Evolutionary conservation across 768 basidiomycete genomes (phyloP).

Genomic region (Amanita rubescens): DNA sequence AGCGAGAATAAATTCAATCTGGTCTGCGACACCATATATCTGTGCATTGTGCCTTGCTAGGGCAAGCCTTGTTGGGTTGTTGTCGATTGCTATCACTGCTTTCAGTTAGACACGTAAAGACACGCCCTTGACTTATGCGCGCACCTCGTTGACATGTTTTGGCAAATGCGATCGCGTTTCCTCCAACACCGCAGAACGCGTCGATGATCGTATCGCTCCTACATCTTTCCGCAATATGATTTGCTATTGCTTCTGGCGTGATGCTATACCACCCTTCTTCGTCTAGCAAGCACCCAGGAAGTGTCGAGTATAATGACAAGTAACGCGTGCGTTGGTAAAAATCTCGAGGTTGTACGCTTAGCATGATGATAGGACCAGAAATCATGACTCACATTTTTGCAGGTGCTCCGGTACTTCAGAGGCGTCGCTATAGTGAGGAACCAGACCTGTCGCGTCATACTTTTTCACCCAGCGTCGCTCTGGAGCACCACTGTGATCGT

Average conservation of each 20-base stretch:
- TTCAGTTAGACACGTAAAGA: conserved; percentile 2
- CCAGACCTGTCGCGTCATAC: conserved; percentile 68
- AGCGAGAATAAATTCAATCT: conserved; percentile 87
- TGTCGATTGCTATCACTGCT: conserved; percentile 93
- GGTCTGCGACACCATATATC: conserved; percentile 90
- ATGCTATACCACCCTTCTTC: conserved; percentile 98
- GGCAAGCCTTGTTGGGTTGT: conserved; percentile 73
- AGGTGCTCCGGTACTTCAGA: conserved; percentile 72
- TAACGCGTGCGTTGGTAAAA: conserved; percentile 78
- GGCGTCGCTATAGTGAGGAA: conserved; percentile 57
- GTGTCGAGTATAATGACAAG: conserved; percentile 68
- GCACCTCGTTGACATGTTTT: conserved; percentile 90
- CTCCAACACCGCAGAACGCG: conserved; percentile 96
- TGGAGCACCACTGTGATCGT: background rate
- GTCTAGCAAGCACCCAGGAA: conserved; percentile 77
- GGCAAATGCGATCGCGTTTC: conserved; percentile 96
- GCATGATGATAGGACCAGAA: background rate
- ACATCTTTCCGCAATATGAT: conserved; percentile 90
- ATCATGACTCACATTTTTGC: conserved; percentile 63
- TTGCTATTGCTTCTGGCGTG: conserved; percentile 88
- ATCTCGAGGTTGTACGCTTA: conserved; percentile 39
- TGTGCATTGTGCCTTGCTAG: conserved; percentile 91
- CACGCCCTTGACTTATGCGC: conserved; percentile 16
- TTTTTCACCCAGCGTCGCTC: conserved; percentile 25
- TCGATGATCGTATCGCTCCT: conserved; percentile 80